These are phyloP conservation scores for Pterocarpus macrocarpus DNA, from an alignment of 306 rosid genomes.

Conservation along the genomic window DNA sequence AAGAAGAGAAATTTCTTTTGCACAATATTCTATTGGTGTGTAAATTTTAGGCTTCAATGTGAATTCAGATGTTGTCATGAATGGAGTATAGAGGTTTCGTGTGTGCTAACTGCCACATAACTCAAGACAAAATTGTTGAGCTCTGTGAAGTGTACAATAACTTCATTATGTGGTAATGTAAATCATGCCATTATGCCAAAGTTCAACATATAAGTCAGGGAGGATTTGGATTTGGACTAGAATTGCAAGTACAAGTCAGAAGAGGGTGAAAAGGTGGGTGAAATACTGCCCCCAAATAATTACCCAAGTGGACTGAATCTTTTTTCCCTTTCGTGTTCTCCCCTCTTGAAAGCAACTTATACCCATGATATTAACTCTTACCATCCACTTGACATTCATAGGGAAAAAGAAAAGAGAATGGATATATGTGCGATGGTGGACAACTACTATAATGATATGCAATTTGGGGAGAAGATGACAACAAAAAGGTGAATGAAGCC, in stretches of 20 bases:
- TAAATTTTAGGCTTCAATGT: neutral
- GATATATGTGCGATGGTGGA: slow-evolving; percentile 59
- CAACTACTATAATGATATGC: slow-evolving; percentile 56
- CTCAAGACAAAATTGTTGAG: too few species aligned
- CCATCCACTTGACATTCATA: slow-evolving; percentile 66
- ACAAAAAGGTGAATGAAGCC: slow-evolving; percentile 66
- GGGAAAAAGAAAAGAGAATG: slow-evolving; percentile 45
- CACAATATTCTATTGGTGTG: neutral
- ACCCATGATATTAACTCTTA: slow-evolving; percentile 65
- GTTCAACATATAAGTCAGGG: slow-evolving; percentile 48
- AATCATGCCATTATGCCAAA: slow-evolving; percentile 40
- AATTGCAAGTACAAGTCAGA: slow-evolving; percentile 27
- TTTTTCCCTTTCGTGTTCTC: slow-evolving; percentile 36
- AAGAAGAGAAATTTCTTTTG: slow-evolving; percentile 13
- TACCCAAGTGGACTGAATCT: slow-evolving; percentile 46
- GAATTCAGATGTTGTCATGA: neutral
- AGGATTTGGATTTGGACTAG: slow-evolving; percentile 41
- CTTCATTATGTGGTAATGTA: slow-evolving; percentile 34
- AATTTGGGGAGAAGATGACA: slow-evolving; percentile 53
- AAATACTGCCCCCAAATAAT: slow-evolving; percentile 38
- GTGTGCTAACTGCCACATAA: neutral
- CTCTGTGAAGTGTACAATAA: neutral
- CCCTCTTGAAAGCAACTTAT: slow-evolving; percentile 60
- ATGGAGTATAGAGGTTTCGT: neutral
- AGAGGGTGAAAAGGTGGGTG: slow-evolving; percentile 45